Conservation (phyloP, 202 grass and related monocot species). For the Hordeum pubiflorum region DNA sequence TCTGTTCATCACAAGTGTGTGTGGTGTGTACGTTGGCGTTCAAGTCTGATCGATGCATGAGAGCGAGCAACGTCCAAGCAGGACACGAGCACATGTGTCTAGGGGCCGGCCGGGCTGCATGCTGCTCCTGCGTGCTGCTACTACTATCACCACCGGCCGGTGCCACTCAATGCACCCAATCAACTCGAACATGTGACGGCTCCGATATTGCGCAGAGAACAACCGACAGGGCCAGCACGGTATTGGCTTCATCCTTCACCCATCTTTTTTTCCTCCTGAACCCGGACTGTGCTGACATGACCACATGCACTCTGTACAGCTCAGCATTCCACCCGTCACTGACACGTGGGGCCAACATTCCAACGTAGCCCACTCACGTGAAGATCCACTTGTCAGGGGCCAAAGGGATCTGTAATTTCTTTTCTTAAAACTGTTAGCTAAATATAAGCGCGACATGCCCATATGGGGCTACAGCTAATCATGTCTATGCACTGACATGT, state of each 20-base stretch:
- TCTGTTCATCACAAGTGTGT: background rate
- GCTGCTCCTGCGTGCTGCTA: background rate
- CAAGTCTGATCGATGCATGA: background rate
- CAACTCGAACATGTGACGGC: conserved; percentile 74
- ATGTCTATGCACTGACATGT: background rate
- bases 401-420: background rate
- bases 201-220: conserved; percentile 72
- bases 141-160: background rate
- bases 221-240: conserved; percentile 82
- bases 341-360: background rate
- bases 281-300: conserved; percentile 26
- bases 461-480: background rate
- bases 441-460: background rate
- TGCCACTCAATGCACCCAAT: conserved; percentile 48
- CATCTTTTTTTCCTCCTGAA: conserved; percentile 7
- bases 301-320: conserved; percentile 26
- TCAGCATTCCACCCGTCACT: conserved; percentile 21
- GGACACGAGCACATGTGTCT: conserved; percentile 48
- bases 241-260: conserved; percentile 45
- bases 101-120: conserved; percentile 19
- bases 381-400: background rate
- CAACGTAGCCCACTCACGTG: background rate
- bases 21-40: conserved; percentile 15
- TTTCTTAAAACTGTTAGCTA: background rate
- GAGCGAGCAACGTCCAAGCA: background rate